Conservation (phyloP, 1,139 yeast genomes). For the Yamadazyma dushanensis region DNA sequence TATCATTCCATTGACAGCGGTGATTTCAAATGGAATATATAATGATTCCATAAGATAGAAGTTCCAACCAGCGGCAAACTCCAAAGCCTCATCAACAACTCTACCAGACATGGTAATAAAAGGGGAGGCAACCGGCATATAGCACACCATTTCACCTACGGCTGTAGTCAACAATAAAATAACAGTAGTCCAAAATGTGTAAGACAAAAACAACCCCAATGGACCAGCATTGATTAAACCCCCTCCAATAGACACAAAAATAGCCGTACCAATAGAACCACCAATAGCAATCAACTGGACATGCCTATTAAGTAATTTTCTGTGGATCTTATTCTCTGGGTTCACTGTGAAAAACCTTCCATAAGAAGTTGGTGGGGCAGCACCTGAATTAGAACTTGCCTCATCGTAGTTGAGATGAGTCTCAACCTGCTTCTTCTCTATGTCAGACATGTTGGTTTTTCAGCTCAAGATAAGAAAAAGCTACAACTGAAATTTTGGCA, state of each 20-base stretch:
- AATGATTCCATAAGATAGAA: constrained; percentile 75
- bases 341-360: constrained; percentile 7
- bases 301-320: constrained; percentile 61
- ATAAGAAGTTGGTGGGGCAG: neutral
- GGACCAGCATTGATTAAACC: constrained; percentile 47
- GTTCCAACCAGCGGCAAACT: constrained; percentile 77
- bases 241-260: constrained; percentile 48
- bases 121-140: constrained; percentile 68
- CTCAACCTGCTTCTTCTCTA: constrained; percentile 1
- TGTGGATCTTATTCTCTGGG: constrained; percentile 18
- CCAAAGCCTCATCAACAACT: constrained; percentile 63
- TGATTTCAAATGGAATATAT: constrained; percentile 76
- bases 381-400: neutral
- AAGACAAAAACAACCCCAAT: constrained; percentile 41
- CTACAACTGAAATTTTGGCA: neutral
- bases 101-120: constrained; percentile 54
- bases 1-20: constrained; percentile 72
- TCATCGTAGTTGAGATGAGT: neutral
- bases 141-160: constrained; percentile 81
- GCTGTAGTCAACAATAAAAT: constrained; percentile 64
- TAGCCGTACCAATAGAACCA: constrained; percentile 70
- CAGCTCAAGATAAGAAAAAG: neutral
- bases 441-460: neutral
- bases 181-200: constrained; percentile 46
- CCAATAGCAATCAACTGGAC: constrained; percentile 84